Base-by-base conservation (phyloP, 2,329 filamentous ascomycete species). In the Aspergillus sp. region DNA sequence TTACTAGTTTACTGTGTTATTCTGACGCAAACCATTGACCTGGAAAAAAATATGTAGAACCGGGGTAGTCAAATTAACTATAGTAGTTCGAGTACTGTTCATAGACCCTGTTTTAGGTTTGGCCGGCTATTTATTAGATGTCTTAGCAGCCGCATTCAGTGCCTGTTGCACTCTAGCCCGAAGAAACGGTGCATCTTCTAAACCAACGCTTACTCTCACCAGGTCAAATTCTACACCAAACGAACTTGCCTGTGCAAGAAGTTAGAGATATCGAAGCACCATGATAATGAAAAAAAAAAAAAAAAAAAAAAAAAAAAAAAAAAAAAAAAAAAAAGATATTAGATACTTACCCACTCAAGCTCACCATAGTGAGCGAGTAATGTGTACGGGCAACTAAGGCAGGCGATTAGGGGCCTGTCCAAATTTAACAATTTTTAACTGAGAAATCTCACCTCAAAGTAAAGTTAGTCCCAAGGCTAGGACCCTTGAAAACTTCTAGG, bases 381-480 rank as follows among this genome's bases (percentile, higher is more conserved):
- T 21, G 95, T 91, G 73, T 96, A 99, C 0, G 95, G 95, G 49
- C 89, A 96, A 57, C 89, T 83, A 59, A n/a, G 53, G 40, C 40
- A 49, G 15, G 44, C 31, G 35, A 49, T 66, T 55, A 68, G 58
- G 55, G 49, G 12, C 8, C 17, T 6, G 17, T 35, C 27, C n/a
- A 19, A 35, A 27, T 6, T 33, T 9, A 35, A n/a, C 7, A 35
- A 15, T n/a, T 17, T 31, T 17, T n/a, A 17, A 33, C 3, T 19
- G 45, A 43, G 14, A 45, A 44, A 45, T 64, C 69, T 64, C 58
- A 82, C 80, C 79, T 89, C 39, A 99, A 80, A 0, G 95, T 98
- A 72, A 99, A 99, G 74, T 99, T 99, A 0, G 95, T 98, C 2
- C 95, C 95, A 50, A 99, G 79, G 74, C 92, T 97, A 0, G 95